Evolutionary conservation across 495 filamentous ascomycete species (phyloP).

Genomic region (Neurospora africana): DNA sequence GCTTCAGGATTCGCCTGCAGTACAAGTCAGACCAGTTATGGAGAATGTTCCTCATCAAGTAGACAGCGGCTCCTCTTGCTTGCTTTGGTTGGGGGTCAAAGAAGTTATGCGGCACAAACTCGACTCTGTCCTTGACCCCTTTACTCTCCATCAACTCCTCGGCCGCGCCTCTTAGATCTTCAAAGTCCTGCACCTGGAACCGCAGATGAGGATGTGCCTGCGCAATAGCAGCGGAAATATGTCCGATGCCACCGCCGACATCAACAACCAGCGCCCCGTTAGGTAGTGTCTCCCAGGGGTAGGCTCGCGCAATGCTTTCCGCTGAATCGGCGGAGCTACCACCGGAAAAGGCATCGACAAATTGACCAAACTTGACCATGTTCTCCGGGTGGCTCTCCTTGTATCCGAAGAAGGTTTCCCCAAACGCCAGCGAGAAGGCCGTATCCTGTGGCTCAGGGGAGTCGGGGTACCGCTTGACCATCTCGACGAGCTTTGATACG

Average conservation of each 20-base stretch:
- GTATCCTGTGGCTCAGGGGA: conserved; percentile 15
- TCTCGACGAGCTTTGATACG: conserved; percentile 68
- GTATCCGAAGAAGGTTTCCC: conserved; percentile 13
- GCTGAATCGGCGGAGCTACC: conserved; percentile 6
- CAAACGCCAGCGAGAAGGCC: conserved; percentile 24
- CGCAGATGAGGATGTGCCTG: conserved; percentile 21
- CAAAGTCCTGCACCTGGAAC: conserved; percentile 30
- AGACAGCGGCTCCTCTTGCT: conserved; percentile 21
- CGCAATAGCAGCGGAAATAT: conserved; percentile 26
- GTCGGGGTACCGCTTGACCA: conserved; percentile 39
- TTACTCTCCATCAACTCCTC: not conserved
- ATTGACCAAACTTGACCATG: conserved; percentile 9
- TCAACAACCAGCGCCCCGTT: conserved; percentile 20
- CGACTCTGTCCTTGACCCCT: conserved; percentile 10
- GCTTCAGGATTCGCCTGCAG: conserved; percentile 22
- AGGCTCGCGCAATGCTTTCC: conserved; percentile 6
- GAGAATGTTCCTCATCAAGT: conserved; percentile 29
- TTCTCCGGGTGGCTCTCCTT: conserved; percentile 11
- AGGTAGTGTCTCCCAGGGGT: conserved; percentile 8
- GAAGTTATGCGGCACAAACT: conserved; percentile 26
- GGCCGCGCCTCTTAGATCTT: conserved; percentile 1
- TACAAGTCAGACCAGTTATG: conserved; percentile 36
- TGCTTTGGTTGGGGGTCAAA: conserved; percentile 26
- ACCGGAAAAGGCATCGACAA: conserved; percentile 5
- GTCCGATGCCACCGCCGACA: conserved; percentile 36